Evolutionary conservation across 179 eudicot species (phyloP), one percentile per base, ranked within the genome.

Genomic region (Beta lomatogona): DNA sequence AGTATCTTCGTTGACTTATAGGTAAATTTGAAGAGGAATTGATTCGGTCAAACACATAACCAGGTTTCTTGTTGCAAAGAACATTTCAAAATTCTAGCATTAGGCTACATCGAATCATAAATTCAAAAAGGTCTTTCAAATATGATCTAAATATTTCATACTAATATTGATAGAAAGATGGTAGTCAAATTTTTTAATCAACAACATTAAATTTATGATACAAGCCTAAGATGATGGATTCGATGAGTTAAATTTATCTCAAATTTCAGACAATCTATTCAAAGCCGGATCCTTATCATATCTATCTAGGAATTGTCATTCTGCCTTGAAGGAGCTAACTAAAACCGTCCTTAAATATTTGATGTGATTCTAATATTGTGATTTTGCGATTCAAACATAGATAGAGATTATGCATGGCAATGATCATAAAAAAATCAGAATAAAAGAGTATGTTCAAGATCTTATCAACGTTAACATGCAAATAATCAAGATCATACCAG

Each of bases 41-140:
- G 60, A 78, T 16, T 53, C 53, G 65, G 80, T 78, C 73, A 78
- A 78, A 18, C 46, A 28, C 61, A 25, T 10, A 72, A 21, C 4
- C 41, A 15, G 15, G 12, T 1, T 73, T 54, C 13, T 21, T 50
- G 22, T 54, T 10, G 2, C 31, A 75, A 55, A 36, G 50, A 74
- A 57, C 50, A 58, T 16, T 75, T 75, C 66, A 75, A 74, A 2
- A 31, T 74, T 57, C 0, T 55, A 5, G 3, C 12, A 15, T 1
- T 15, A 36, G n/a, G 7, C 41, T 4, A 67, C 9, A 67, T 41
- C 48, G 5, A 15, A 53, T 14, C 4, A 31, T 3, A 3, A 50
- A 28, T 22, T 15, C n/a, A 14, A 18, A 28, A 28, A 25, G 11
- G 13, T 11, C 6, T 72, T 12, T 14, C 19, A 21, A 3, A 11